Base-by-base conservation (phyloP, 192 early-diverging fungal genomes). In the Nowakowskiella sp. region DNA sequence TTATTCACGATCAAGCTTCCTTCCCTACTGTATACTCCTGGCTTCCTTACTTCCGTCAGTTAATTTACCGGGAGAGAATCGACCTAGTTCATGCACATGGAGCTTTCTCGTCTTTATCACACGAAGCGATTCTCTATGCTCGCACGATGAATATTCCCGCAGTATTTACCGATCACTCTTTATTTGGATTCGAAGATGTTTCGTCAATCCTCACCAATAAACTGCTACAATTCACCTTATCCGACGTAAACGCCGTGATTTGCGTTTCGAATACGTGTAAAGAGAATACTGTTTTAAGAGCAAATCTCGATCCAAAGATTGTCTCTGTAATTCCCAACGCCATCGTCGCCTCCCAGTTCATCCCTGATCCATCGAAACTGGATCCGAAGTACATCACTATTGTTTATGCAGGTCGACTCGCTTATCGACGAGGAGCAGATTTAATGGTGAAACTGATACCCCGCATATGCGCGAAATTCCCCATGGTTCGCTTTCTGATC, bases 231-330 rank as follows among this genome's bases (percentile, higher is more conserved):
- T 97, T 95, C 48, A 94, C 94, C 3, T 64, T 99, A 23, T 90
- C 88, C n/a, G 95, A 99, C 53, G 80, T 97, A 27, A 86, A 93
- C 51, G 93, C 96, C 66, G 92, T 94, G 22, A 93, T 99, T 36
- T 99, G 95, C 57, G 95, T 99, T 13, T 94, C 91, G 19, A 88
- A 97, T 67, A 99, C 95, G 42, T 87, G 93, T 74, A 99, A 96
- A 68, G 95, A 97, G 67, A 99, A 99, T 68, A 99, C 95, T 1
- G 95, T 99, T 6, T 67, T 99, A 24, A 74, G 95, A 16, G 95
- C 91, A 1, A 84, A 87, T 4, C 74, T 99, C 19, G 85, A 89
- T 31, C 95, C 95, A 6, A 68, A 76, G 50, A 80, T 83, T 52
- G 95, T 99, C 3, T 91, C 88, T 2, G 93, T 94, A 21, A 93